A percentile compares a stretch with the other conserved stretches of the same genome.
Evolutionary conservation across 2,329 filamentous ascomycete species (phyloP).

Genomic region (Daldinia eschscholtzii): DNA sequence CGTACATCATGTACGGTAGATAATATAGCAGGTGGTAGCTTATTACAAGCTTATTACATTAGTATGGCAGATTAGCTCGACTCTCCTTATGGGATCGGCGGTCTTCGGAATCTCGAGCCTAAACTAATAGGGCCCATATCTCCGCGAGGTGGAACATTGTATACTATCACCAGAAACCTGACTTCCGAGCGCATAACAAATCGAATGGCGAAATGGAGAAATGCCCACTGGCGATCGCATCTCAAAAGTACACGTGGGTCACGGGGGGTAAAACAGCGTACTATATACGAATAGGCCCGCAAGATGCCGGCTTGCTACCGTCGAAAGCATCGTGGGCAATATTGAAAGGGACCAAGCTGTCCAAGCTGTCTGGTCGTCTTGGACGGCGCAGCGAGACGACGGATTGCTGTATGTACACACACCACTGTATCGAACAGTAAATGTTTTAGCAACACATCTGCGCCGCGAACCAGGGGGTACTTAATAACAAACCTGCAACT

Average conservation of each 20-base stretch:
- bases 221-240: constrained; percentile 29
- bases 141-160: constrained; percentile 42
- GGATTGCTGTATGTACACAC: neutral
- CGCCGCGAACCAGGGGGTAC: constrained; percentile 23
- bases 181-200: constrained; percentile 26
- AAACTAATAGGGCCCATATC: constrained; percentile 42
- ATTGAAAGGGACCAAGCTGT: neutral
- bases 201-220: constrained; percentile 23
- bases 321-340: neutral
- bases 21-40: constrained; percentile 40
- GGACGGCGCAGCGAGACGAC: constrained; percentile 12
- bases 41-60: constrained; percentile 14
- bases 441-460: constrained; percentile 14
- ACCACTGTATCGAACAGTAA: constrained; percentile 3
- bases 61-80: constrained; percentile 17
- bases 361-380: constrained; percentile 10
- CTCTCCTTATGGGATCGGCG: constrained; percentile 31
- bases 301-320: constrained; percentile 20
- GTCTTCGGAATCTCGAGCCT: constrained; percentile 33
- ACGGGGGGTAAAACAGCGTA: constrained; percentile 15
- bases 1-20: constrained; percentile 29
- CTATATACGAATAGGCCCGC: constrained; percentile 10
- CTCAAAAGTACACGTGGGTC: constrained; percentile 12
- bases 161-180: constrained; percentile 37
- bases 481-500: constrained; percentile 22